These are phyloP conservation scores for Aspergillus biplanus DNA, from an alignment of 495 filamentous ascomycete genomes.

Conservation along the genomic window DNA sequence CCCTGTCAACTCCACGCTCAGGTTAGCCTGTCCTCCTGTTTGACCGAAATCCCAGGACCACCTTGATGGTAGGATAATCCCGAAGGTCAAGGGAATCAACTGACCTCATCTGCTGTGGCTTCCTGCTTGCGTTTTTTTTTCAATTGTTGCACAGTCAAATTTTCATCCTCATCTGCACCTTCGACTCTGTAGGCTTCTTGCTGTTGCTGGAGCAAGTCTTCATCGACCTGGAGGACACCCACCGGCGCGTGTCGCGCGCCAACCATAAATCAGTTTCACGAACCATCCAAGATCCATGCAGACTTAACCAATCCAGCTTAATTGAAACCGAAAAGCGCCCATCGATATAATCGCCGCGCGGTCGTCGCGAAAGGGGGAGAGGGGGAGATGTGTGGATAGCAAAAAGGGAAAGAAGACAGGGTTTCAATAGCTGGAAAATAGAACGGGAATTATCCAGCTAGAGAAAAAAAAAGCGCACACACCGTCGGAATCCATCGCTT, in stretches of 20 bases:
- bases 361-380: constrained; percentile 1
- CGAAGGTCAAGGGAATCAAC: constrained; percentile 23
- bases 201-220: constrained; percentile 78
- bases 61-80: background rate
- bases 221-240: constrained; percentile 63
- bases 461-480: constrained; percentile 34
- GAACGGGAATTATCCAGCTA: constrained; percentile 21
- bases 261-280: constrained; percentile 41
- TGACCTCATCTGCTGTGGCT: constrained; percentile 61
- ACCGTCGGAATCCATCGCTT: constrained; percentile 82
- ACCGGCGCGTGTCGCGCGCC: constrained; percentile 32
- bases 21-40: constrained; percentile 4
- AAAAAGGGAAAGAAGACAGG: constrained; percentile 1
- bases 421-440: constrained; percentile 20
- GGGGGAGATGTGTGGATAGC: background rate
- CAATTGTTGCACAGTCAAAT: constrained; percentile 56
- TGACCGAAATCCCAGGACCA: background rate
- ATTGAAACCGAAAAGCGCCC: background rate
- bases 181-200: constrained; percentile 71
- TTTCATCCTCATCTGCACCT: constrained; percentile 67
- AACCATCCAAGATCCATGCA: constrained; percentile 31
- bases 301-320: constrained; percentile 20
- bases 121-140: constrained; percentile 75
- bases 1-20: constrained; percentile 24
- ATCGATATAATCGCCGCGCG: constrained; percentile 9